Evolutionary conservation across 257 asterid genomes (phyloP), one percentile per base, ranked within the genome.

Genomic region (Solanum lycopersicoides): DNA sequence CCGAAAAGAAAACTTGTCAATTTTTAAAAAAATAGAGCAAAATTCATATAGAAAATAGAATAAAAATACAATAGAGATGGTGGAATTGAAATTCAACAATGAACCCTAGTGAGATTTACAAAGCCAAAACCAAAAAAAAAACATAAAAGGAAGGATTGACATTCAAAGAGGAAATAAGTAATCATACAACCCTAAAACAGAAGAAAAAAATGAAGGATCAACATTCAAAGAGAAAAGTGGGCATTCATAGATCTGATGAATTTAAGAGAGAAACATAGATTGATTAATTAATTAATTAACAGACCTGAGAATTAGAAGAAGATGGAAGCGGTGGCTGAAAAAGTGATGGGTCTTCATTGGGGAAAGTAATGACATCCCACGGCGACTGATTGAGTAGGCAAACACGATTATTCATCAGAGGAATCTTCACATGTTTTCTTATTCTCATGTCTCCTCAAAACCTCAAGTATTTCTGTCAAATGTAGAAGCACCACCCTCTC

Each of bases 301-400:
- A 15, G 12, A 89, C 77, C 79, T 69, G 10, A 89, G 93, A 42
- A 86, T 90, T 93, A 91, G 88, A 93, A 9, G 83, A 77, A 77
- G 88, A 89, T 85, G 90, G 89, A 6, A 32, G 82, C 13, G 30
- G 13, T 9, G 63, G 65, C 59, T 89, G 87, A 85, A 91, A 90
- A 12, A 89, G 89, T 12, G 14, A 45, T 32, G 37, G 87, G 89
- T 25, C 89, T 79, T 95, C 92, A 1, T 91, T 91, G 30, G 96
- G 90, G 90, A 94, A 94, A 69, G 87, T 87, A 53, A 93, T 89
- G 56, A 91, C 95, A 92, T 96, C 99, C 98, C 99, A 91, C 5
- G 95, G 93, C 23, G 93, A 89, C 53, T 92, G 95, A 83, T 92
- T 92, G 35, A 91, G 92, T 79, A 88, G 90, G 42, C 93, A 92